Evolutionary conservation across 129 eudicot genomes (phyloP).

Genomic region (Escallonia rubra): DNA sequence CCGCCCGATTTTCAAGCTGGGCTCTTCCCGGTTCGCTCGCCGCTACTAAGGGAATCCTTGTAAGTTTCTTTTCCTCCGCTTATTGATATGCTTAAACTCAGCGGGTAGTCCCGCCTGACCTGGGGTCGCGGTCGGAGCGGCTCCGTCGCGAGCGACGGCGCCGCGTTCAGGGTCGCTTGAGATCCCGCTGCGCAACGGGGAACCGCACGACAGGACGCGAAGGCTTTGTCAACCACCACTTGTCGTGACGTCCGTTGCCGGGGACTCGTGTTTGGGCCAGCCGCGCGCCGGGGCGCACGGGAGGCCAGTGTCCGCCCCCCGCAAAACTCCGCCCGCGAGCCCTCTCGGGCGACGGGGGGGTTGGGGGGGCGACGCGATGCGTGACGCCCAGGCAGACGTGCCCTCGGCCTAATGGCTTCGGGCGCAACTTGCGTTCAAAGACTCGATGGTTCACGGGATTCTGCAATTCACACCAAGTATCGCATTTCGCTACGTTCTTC

Average conservation of each 20-base stretch:
- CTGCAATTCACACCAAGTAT: too few species aligned
- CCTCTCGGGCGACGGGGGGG: too few species aligned
- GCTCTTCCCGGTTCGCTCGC: conserved; percentile 1
- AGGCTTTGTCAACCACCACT: neutral
- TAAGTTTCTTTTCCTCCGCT: conserved; percentile 9
- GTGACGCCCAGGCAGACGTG: too few species aligned
- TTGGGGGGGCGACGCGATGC: too few species aligned
- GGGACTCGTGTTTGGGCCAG: conserved; percentile 1
- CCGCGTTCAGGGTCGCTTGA: neutral
- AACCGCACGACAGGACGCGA: neutral
- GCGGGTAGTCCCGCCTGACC: conserved; percentile 2
- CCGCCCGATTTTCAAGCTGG: conserved; percentile 8
- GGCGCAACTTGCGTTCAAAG: too few species aligned
- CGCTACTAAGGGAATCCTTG: conserved; percentile 12
- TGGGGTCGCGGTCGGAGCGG: neutral
- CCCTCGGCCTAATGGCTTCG: too few species aligned
- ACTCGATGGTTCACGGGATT: too few species aligned
- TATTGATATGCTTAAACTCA: conserved; percentile 10
- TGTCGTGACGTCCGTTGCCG: neutral
- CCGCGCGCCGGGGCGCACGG: neutral
- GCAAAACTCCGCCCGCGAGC: neutral
- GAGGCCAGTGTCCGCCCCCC: neutral
- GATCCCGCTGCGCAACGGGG: neutral
- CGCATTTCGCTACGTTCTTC: too few species aligned
- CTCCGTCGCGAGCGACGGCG: too few species aligned